Evolutionary conservation across 2,329 filamentous ascomycete species (phyloP), one percentile per base, ranked within the genome.

Genomic region (Fusarium sp.): DNA sequence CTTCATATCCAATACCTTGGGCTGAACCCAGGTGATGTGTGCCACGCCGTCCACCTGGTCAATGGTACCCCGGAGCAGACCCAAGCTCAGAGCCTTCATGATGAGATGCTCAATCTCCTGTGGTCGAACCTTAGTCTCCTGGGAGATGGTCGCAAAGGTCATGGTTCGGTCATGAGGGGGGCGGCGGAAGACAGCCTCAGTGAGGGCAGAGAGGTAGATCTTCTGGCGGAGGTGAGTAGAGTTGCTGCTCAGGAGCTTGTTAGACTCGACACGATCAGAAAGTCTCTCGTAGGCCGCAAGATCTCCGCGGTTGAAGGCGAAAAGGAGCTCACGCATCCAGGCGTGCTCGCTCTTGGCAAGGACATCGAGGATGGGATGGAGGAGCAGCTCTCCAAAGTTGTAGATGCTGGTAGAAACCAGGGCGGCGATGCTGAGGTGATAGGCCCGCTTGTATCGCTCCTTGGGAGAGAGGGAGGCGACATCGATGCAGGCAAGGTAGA

Each of bases 311-410:
- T 99, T 99, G 85, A 97, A 99, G 63, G 96, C 94, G 77, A 97
- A 96, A 49, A 99, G 89, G n/a, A 99, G 89, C 44, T 97, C 92
- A 69, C 93, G 92, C 69, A 99, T 87, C 96, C 96, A 99, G 56
- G 89, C 85, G 78, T 90, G 87, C 23, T 91, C 90, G 74, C 90
- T 88, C 76, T 85, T 85, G 23, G 79, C 77, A 57, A 99, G 88
- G 18, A 91, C 90, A 77, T 97, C 92, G 69, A 99, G 90, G 77
- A 99, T 97, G 4, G 96, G 96, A 79, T 99, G 96, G 73, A 99
- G 88, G 31, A 99, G 89, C n/a, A 99, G 90, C 84, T 99, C 96
- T 80, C 96, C 96, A 75, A 99, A 99, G 85, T 99, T 99, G 88
- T 99, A 98, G 83, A 98, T 99, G 75, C 89, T 93, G 76, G 95